Conservation (phyloP, 257 asterid species). For the Salvia splendens region DNA sequence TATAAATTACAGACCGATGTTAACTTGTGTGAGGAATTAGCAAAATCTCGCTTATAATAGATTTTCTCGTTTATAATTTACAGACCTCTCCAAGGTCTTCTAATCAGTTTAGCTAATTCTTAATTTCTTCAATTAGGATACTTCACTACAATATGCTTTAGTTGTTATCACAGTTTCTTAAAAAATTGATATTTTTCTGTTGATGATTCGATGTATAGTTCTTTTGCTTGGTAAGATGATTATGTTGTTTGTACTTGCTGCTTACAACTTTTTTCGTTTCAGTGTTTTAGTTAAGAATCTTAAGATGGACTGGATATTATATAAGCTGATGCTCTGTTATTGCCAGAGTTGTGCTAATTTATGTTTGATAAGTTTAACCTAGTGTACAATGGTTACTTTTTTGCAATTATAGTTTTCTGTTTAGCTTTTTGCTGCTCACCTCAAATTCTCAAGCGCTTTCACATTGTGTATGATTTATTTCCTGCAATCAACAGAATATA, state of each 20-base stretch:
- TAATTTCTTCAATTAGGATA: neutral
- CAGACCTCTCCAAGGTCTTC: neutral
- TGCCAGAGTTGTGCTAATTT: neutral
- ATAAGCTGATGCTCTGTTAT: conserved; percentile 5
- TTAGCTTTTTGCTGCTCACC: conserved; percentile 22
- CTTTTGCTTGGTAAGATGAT: conserved; percentile 5
- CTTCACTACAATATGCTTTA: neutral
- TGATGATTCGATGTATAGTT: neutral
- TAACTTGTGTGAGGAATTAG: neutral
- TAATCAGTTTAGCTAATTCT: neutral
- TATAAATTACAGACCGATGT: neutral
- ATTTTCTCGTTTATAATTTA: conserved; percentile 6
- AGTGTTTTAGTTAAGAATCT: neutral
- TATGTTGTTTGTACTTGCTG: neutral
- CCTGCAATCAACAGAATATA: conserved; percentile 31
- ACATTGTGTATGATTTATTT: conserved; percentile 15
- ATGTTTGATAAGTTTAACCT: conserved; percentile 12
- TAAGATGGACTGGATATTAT: neutral
- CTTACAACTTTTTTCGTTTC: conserved; percentile 14
- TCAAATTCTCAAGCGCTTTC: conserved; percentile 25
- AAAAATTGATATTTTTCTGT: neutral
- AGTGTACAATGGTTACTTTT: neutral
- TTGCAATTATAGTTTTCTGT: neutral
- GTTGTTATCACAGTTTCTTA: conserved; percentile 6
- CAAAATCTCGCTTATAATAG: neutral